A percentile compares a stretch with the other conserved stretches of the same genome.
These are phyloP conservation scores for Ustilago sp. DNA, from an alignment of 1,284 basidiomycete genomes.

Conservation along the genomic window DNA sequence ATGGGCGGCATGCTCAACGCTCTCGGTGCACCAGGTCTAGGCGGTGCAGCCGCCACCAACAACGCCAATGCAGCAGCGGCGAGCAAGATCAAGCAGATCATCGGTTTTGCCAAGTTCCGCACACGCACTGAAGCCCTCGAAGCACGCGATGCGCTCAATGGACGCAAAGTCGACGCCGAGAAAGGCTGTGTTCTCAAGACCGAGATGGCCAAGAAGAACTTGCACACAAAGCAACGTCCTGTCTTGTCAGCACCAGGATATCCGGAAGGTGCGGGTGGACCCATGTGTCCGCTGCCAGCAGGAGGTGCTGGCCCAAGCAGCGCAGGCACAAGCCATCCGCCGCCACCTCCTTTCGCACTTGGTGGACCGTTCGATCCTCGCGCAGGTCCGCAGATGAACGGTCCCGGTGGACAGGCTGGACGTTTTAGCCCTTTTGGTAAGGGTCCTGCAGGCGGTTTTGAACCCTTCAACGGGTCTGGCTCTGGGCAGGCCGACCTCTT, in stretches of 20 bases:
- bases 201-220: conserved; percentile 99
- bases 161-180: conserved; percentile 90
- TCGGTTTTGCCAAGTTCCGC: conserved; percentile 96
- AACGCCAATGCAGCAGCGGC: conserved; percentile 35
- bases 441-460: conserved; percentile 24
- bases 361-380: conserved; percentile 43
- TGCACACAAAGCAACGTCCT: conserved; percentile 78
- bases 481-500: conserved; percentile 40
- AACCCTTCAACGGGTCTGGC: conserved; percentile 34
- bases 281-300: conserved; percentile 24
- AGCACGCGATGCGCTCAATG: conserved; percentile 89
- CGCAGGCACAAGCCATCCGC: conserved; percentile 12
- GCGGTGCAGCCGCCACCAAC: conserved; percentile 26
- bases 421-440: conserved; percentile 32
- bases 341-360: conserved; percentile 28
- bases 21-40: conserved; percentile 28
- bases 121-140: conserved; percentile 86
- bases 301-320: conserved; percentile 13
- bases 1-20: conserved; percentile 40
- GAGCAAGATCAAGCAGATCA: conserved; percentile 80
- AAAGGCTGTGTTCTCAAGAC: conserved; percentile 94
- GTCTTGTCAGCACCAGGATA: conserved; percentile 30
- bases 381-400: conserved; percentile 33
- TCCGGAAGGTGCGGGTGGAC: conserved; percentile 24
- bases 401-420: conserved; percentile 23